Evolutionary conservation across 139 green algal species (phyloP), one percentile per base, ranked within the genome.

Genomic region (Coccomyxa sp.): DNA sequence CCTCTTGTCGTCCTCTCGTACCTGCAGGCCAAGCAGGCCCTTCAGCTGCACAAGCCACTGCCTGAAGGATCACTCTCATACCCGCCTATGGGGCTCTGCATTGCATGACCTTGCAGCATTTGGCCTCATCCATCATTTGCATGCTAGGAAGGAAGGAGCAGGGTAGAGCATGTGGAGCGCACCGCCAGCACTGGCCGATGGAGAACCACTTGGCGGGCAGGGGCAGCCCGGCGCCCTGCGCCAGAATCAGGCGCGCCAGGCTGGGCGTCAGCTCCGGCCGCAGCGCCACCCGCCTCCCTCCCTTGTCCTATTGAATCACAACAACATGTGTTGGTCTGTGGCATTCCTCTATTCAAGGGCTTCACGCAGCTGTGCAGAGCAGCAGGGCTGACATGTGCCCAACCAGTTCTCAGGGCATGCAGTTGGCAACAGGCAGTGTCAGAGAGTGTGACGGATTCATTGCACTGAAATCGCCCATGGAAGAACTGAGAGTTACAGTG

Each of bases 121-220:
- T n/a, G n/a, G n/a, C n/a, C n/a, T n/a, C n/a, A n/a, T n/a, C n/a
- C n/a, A n/a, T n/a, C n/a, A n/a, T n/a, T n/a, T n/a, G 29, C 24
- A 73, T 6, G 31, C 68, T 31, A 39, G 68, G 33, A 37, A 31
- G 1, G 22, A 27, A 2, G 12, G 6, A 37, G 29, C n/a, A 73
- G 24, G 34, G 14, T 73, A 27, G 12, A 18, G 68, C 27, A 18
- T 64, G 2, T 22, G 27, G 3, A 64, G 99, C 95, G 79, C 98
- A 99, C 8, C 96, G 86, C 96, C 96, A 99, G 84, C 96, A 99
- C 86, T 96, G 91, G 22, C 88, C 94, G 12, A 99, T 94, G 24
- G 90, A 90, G 80, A 91, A 99, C 96, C 96, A 99, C 86, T 99
- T 99, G 44, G 93, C 88, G 16, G 96, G 96, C 79, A 97, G 35